These are phyloP conservation scores for Fomitopsis palustris DNA, from an alignment of 1,284 basidiomycete species.

Conservation along the genomic window DNA sequence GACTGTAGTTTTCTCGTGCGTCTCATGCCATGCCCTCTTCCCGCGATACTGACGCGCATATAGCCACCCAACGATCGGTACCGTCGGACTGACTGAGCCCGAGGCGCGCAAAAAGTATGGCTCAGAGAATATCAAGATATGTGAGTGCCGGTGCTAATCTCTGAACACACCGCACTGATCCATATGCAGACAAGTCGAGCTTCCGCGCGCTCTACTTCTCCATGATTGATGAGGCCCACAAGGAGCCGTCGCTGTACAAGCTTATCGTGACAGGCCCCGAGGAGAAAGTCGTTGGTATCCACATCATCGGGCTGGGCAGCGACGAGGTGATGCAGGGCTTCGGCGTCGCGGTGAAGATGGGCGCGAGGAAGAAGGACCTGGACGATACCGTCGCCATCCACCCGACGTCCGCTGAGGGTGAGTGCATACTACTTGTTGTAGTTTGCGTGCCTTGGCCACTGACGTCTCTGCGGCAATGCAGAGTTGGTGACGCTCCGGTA, in stretches of 20 bases:
- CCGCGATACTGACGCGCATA: slow-evolving; percentile 3
- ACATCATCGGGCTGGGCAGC: slow-evolving; percentile 87
- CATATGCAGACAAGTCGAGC: slow-evolving; percentile 57
- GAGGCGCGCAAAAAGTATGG: slow-evolving; percentile 88
- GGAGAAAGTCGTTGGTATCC: slow-evolving; percentile 92
- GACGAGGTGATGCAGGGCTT: slow-evolving; percentile 96
- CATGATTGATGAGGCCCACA: slow-evolving; percentile 83
- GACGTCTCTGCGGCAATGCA: slow-evolving; percentile 17
- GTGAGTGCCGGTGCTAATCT: slow-evolving; percentile 44
- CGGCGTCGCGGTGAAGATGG: slow-evolving; percentile 94
- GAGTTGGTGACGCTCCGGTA: slow-evolving; percentile 40
- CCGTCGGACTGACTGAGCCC: slow-evolving; percentile 89
- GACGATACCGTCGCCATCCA: slow-evolving; percentile 93
- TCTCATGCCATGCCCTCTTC: slow-evolving; percentile 15
- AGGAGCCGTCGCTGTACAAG: slow-evolving; percentile 93
- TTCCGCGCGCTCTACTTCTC: slow-evolving; percentile 89
- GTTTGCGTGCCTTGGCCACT: slow-evolving; percentile 6
- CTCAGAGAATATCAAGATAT: slow-evolving; percentile 83
- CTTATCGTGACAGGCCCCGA: slow-evolving; percentile 84
- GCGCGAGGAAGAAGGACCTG: slow-evolving; percentile 82
- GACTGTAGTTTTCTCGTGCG: slow-evolving; percentile 91
- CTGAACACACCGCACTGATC: not conserved
- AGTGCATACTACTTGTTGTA: slow-evolving; percentile 17
- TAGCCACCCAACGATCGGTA: slow-evolving; percentile 90
- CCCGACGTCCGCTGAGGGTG: slow-evolving; percentile 77